Conservation (phyloP, 129 eudicot species). For the Arctium lappa region DNA sequence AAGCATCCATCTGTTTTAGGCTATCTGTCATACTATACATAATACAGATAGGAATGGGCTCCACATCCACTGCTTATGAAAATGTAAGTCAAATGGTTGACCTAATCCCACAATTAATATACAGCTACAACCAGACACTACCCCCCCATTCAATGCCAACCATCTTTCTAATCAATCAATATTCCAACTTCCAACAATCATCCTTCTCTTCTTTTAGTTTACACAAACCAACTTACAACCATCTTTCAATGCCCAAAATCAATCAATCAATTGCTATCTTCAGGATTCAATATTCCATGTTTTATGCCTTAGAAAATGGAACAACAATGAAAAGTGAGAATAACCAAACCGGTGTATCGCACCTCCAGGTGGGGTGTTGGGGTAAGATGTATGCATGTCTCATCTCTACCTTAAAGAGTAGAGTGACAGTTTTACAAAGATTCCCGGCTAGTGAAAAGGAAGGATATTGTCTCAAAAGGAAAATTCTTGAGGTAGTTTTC, state of each 20-base stretch:
- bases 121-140: not conserved
- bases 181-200: not conserved
- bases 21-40: not conserved
- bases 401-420: not conserved
- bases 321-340: not conserved
- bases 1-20: not conserved
- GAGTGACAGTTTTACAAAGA: no score
- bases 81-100: not conserved
- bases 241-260: constrained; percentile 1
- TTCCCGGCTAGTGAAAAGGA: not conserved
- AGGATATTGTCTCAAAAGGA: constrained; percentile 12
- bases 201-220: not conserved
- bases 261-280: no score
- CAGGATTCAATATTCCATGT: not conserved
- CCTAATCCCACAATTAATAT: not conserved
- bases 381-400: not conserved
- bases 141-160: constrained; percentile 22
- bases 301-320: not conserved
- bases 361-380: not conserved
- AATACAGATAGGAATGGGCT: not conserved
- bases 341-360: not conserved
- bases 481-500: constrained; percentile 31
- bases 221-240: constrained; percentile 8
- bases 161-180: not conserved
- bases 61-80: not conserved